A percentile compares a stretch with the other conserved stretches of the same genome.
Evolutionary conservation across 495 filamentous ascomycete genomes (phyloP).

Genomic region (Zalerion maritima): DNA sequence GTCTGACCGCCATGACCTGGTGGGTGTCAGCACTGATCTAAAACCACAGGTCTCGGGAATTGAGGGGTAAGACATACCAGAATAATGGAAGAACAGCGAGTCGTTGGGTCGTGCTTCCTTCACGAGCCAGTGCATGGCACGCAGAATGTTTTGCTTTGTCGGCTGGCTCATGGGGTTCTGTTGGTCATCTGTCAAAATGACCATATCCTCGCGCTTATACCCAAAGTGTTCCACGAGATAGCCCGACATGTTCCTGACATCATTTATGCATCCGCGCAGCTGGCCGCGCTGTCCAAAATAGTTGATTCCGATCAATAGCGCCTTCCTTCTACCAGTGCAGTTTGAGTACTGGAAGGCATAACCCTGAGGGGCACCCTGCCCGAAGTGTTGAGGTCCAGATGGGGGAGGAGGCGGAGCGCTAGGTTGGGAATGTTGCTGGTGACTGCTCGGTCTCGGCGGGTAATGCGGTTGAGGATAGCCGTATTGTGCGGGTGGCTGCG

Average conservation of each 20-base stretch:
- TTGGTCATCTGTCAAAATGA: slow-evolving; percentile 92
- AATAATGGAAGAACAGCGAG: slow-evolving; percentile 97
- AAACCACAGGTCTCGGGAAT: background rate
- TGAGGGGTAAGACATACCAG: slow-evolving; percentile 41
- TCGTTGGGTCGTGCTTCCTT: slow-evolving; percentile 91
- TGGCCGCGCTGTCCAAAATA: slow-evolving; percentile 91
- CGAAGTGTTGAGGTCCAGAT: slow-evolving; percentile 48
- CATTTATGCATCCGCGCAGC: slow-evolving; percentile 91
- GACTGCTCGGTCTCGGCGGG: slow-evolving; percentile 34
- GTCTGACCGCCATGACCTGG: slow-evolving; percentile 92
- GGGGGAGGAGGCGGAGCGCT: slow-evolving; percentile 46
- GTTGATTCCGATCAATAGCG: slow-evolving; percentile 91
- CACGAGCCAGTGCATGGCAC: slow-evolving; percentile 97
- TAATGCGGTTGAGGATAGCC: slow-evolving; percentile 13
- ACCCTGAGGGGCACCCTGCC: slow-evolving; percentile 58
- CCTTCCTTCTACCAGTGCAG: slow-evolving; percentile 84
- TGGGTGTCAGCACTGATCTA: slow-evolving; percentile 5
- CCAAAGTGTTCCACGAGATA: slow-evolving; percentile 85
- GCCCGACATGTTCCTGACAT: slow-evolving; percentile 92
- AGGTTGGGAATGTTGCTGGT: slow-evolving; percentile 35
- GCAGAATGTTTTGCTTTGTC: slow-evolving; percentile 86
- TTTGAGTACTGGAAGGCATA: slow-evolving; percentile 85
- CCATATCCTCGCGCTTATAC: slow-evolving; percentile 96
- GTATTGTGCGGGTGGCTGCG: background rate
- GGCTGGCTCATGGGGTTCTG: slow-evolving; percentile 95